Percentiles rank a stretch among this genome's conserved stretches.
Evolutionary conservation across 1,284 basidiomycete species (phyloP).

Genomic region (Hymenochaete sp.): DNA sequence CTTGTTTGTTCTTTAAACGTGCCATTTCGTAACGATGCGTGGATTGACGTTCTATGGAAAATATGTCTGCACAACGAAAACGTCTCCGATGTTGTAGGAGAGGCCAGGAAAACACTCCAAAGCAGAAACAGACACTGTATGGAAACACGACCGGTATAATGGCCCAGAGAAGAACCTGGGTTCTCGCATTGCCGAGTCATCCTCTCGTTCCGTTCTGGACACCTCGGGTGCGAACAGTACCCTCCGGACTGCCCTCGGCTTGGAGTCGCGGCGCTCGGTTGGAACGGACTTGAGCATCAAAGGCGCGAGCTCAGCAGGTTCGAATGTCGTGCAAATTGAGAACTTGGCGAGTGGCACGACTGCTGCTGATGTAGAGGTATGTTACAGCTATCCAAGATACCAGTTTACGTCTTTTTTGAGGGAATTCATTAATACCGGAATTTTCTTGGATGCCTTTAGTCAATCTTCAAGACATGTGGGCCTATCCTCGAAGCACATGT

Average conservation of each 20-base stretch:
- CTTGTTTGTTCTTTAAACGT: neutral
- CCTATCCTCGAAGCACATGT: conserved; percentile 50
- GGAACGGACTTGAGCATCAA: conserved; percentile 52
- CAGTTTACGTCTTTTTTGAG: neutral
- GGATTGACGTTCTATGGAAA: no score
- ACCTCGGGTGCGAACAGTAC: conserved; percentile 40
- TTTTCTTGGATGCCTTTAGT: conserved; percentile 30
- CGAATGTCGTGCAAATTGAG: conserved; percentile 66
- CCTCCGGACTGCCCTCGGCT: conserved; percentile 28
- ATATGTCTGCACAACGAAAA: conserved; percentile 15
- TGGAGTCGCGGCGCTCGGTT: conserved; percentile 5
- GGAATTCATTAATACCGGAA: conserved; percentile 1
- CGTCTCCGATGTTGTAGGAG: conserved; percentile 13
- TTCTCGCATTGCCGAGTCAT: conserved; percentile 52
- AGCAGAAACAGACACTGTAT: conserved; percentile 55
- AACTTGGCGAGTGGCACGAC: conserved; percentile 73
- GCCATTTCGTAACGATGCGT: no score
- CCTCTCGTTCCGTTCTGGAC: no score
- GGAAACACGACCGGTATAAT: conserved; percentile 68
- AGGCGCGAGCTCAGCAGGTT: conserved; percentile 45
- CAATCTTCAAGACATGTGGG: conserved; percentile 78
- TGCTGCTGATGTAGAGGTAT: conserved; percentile 68
- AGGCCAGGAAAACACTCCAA: conserved; percentile 43
- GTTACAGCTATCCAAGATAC: conserved; percentile 19
- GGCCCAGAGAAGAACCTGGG: conserved; percentile 52